Evolutionary conservation across 805 yeast genomes (phyloP).

Genomic region (Myxozyma sirexii): DNA sequence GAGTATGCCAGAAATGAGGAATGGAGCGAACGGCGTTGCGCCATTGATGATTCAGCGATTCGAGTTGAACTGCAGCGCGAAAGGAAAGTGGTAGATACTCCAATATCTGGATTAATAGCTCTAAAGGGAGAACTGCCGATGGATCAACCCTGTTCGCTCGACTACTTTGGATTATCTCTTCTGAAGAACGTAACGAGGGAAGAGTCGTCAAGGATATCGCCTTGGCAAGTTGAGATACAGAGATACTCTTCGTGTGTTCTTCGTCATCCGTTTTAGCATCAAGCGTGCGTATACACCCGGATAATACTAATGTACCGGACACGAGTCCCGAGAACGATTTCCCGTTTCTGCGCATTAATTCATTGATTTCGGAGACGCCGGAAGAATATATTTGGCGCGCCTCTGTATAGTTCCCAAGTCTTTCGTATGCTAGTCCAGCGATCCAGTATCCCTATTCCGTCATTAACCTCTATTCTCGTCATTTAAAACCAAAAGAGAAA

Average conservation of each 20-base stretch:
- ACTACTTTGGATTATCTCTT: neutral
- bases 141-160: conserved; percentile 7
- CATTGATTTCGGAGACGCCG: conserved; percentile 14
- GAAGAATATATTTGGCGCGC: conserved; percentile 14
- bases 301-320: conserved; percentile 14
- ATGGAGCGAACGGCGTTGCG: conserved; percentile 10
- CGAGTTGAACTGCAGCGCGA: conserved; percentile 12
- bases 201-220: neutral
- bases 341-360: conserved; percentile 4
- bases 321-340: conserved; percentile 12
- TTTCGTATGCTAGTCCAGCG: conserved; percentile 19
- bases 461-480: too few species aligned
- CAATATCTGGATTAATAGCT: conserved; percentile 10
- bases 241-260: neutral
- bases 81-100: conserved; percentile 14
- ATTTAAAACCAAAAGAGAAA: neutral
- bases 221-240: neutral
- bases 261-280: conserved; percentile 6
- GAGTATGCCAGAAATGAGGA: conserved; percentile 6
- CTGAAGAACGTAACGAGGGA: neutral
- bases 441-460: conserved; percentile 19
- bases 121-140: conserved; percentile 17
- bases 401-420: neutral
- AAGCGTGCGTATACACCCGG: conserved; percentile 7
- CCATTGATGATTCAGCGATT: conserved; percentile 11